phyloP scores from a whole-genome alignment of 306 rosid species.

The Herpetospermum pedunculosum region DNA sequence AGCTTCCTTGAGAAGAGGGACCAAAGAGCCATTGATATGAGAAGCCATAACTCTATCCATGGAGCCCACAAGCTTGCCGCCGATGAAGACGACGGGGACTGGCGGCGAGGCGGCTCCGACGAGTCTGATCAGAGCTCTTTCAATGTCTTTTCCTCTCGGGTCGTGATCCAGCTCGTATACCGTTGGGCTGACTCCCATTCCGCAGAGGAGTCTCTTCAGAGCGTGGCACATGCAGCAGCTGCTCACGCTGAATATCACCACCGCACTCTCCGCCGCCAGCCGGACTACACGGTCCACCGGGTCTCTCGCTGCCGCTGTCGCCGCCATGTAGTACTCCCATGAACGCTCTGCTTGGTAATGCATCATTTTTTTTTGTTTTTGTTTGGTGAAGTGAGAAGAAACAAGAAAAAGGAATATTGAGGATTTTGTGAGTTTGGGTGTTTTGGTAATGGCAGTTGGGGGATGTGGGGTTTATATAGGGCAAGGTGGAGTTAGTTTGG shows the following conservation, averaged over 20 bases:
- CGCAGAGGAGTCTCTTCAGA: constrained; percentile 69
- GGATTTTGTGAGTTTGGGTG: background rate
- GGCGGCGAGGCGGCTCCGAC: constrained; percentile 37
- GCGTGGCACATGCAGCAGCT: constrained; percentile 99
- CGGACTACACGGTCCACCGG: constrained; percentile 61
- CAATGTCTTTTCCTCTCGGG: constrained; percentile 71
- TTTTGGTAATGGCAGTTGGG: background rate
- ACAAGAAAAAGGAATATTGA: background rate
- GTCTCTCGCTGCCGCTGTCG: constrained; percentile 18
- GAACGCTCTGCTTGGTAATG: constrained; percentile 41
- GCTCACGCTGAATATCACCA: constrained; percentile 82
- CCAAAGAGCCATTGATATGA: constrained; percentile 76
- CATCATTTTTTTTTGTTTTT: constrained; percentile 21
- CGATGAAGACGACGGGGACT: constrained; percentile 79
- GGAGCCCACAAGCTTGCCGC: constrained; percentile 76
- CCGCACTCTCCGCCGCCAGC: constrained; percentile 80
- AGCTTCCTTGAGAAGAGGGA: constrained; percentile 93
- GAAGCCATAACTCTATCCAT: constrained; percentile 93
- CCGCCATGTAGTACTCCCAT: constrained; percentile 46
- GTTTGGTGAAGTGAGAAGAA: no score
- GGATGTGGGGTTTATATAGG: constrained; percentile 10
- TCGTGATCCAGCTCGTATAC: constrained; percentile 81
- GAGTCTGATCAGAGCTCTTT: constrained; percentile 53
- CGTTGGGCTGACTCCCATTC: constrained; percentile 87
- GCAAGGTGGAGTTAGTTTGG: background rate